These are phyloP conservation scores for Sparassis latifolia DNA, from an alignment of 1,284 basidiomycete species.

Conservation along the genomic window DNA sequence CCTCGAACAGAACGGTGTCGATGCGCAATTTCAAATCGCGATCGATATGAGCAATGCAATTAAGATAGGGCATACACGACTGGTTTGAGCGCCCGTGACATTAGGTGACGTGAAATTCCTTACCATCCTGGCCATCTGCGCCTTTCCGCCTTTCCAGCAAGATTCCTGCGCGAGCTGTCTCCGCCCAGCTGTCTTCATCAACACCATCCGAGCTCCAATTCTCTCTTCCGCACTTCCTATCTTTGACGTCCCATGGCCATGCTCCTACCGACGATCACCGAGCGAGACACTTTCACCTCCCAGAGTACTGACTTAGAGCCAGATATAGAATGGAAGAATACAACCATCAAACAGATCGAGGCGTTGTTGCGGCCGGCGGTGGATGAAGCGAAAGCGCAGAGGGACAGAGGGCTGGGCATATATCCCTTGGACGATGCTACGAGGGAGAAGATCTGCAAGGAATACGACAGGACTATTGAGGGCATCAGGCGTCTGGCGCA, in stretches of 20 bases:
- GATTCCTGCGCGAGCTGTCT: not conserved
- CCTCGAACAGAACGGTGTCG: too few relatives aligned
- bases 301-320: conserved; percentile 38
- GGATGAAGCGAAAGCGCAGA: conserved; percentile 39
- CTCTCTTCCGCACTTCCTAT: not conserved
- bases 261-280: conserved; percentile 15
- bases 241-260: conserved; percentile 11
- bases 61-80: too few relatives aligned
- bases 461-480: conserved; percentile 34
- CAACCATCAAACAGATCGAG: conserved; percentile 37
- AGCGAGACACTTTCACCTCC: conserved; percentile 10
- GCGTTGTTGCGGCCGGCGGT: conserved; percentile 37
- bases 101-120: too few relatives aligned
- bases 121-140: not conserved
- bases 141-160: not conserved
- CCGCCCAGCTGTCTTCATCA: conserved; percentile 4
- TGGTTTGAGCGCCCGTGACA: too few relatives aligned
- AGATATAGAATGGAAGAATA: conserved; percentile 45
- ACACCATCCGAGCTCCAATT: not conserved
- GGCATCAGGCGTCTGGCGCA: conserved; percentile 24
- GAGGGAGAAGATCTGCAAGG: conserved; percentile 27
- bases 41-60: too few relatives aligned
- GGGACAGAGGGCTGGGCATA: conserved; percentile 31
- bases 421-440: conserved; percentile 21
- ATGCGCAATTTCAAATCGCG: too few relatives aligned